Evolutionary conservation across 768 basidiomycete genomes (phyloP).

Genomic region (Tricholomella constricta): DNA sequence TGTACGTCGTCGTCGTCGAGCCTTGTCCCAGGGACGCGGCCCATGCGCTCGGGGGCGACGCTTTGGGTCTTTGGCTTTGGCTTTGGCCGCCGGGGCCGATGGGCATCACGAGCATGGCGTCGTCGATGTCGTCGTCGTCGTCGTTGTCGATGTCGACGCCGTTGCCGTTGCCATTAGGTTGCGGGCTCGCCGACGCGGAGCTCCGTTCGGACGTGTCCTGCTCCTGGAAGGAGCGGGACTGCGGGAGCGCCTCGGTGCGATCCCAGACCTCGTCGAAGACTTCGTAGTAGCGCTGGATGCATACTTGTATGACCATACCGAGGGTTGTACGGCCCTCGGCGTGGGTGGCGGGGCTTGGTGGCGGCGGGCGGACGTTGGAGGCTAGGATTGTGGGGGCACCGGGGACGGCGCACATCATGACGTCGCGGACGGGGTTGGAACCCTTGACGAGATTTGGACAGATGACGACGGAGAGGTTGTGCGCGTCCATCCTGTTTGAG

Average conservation of each 20-base stretch:
- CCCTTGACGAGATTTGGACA: conserved; percentile 79
- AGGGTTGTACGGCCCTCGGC: conserved; percentile 63
- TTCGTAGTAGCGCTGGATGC: conserved; percentile 83
- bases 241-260: conserved; percentile 59
- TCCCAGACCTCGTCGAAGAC: conserved; percentile 83
- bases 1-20: conserved; percentile 17
- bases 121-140: conserved; percentile 76
- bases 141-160: conserved; percentile 39
- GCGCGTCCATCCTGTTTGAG: conserved; percentile 78
- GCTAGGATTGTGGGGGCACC: conserved; percentile 43
- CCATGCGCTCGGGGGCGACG: conserved; percentile 41
- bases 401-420: conserved; percentile 70
- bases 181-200: conserved; percentile 19
- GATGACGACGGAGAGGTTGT: conserved; percentile 79
- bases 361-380: conserved; percentile 21
- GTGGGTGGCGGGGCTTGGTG: conserved; percentile 4
- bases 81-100: conserved; percentile 46
- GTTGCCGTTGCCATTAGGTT: no score
- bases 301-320: conserved; percentile 70
- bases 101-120: conserved; percentile 74
- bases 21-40: conserved; percentile 15
- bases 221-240: conserved; percentile 22
- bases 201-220: conserved; percentile 13
- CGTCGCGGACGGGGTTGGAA: conserved; percentile 67
- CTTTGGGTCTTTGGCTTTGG: conserved; percentile 4